Base-by-base conservation (phyloP, 23 red algal species). In the Gracilaria vermiculophylla region DNA sequence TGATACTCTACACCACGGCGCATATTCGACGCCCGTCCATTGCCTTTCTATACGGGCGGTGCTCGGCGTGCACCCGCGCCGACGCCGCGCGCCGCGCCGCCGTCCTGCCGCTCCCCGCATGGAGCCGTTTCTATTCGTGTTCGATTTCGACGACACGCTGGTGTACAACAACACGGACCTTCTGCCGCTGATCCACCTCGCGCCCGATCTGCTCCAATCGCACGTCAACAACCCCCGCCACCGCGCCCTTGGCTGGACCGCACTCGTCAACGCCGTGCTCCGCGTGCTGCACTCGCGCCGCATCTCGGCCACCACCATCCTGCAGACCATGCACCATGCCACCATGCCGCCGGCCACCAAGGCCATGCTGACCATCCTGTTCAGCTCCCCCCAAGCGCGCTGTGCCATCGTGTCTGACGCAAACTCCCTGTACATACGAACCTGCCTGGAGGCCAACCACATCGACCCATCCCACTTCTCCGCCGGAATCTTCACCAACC, bases 121-220 rank as follows among this genome's bases (percentile, higher is more conserved):
- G 55, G 21, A 20, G 23, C 23, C 55, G 55, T 29, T 29, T n/a
- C 64, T 70, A 2, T 70, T 70, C 64, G 64, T 70, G 15, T 70
- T 70, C 37, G 64, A 70, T n/a, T 70, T 70, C 29, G 64, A 70
- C n/a, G 34, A 70, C 33, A 70, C 64, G 33, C 34, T 70, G 15
- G 64, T 70, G 64, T 35, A 12, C 1, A 1, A 20, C 17, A 70
- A 70, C 37, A 70, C 34, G 13, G 64, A 70, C 64, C 64, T 70
- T 1, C 64, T 31, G 37, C 64, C 64, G 14, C n/a, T 41, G 3
- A n/a, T 31, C 25, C 33, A 42, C 9, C 64, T 70, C 5, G 64
- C 64, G 33, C 64, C 64, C 37, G 64, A 70, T 16, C 64, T 70
- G 14, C 33, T 42, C 0, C 16, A 31, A 5, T n/a, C 33, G 33